Evolutionary conservation across 208 protist genomes (phyloP).

Genomic region (Wallacemonas sp.): DNA sequence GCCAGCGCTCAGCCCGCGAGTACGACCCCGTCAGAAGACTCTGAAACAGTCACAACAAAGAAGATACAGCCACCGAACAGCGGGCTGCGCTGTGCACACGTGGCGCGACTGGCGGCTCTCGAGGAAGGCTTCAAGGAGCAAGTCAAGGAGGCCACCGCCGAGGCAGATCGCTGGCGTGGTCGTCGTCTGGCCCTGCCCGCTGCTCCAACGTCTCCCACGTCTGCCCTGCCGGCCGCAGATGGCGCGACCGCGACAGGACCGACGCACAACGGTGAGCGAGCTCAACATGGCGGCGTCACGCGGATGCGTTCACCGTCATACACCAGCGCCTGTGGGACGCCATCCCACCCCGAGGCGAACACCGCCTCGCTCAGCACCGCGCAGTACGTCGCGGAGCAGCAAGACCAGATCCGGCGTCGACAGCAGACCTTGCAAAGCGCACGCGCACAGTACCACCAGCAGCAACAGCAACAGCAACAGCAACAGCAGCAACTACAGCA

Average conservation of each 20-base stretch:
- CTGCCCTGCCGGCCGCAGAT: background rate
- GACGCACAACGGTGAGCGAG: too few species aligned
- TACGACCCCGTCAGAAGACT: background rate
- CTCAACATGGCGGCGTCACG: too few species aligned
- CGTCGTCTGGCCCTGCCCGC: background rate
- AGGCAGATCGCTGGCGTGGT: conserved; percentile 22
- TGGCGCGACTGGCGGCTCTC: conserved; percentile 28
- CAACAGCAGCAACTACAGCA: conserved; percentile 14
- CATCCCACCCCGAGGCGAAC: too few species aligned
- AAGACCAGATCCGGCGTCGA: conserved; percentile 25
- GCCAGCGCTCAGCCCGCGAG: background rate
- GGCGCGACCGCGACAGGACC: too few species aligned
- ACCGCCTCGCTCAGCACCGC: conserved; percentile 29
- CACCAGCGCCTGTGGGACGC: too few species aligned
- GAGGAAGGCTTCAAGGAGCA: conserved; percentile 41
- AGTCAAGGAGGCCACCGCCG: conserved; percentile 19
- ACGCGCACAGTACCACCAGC: conserved; percentile 29
- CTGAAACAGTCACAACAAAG: background rate
- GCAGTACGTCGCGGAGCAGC: conserved; percentile 28
- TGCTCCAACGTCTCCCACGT: background rate
- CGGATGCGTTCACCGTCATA: too few species aligned
- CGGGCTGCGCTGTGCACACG: conserved; percentile 19
- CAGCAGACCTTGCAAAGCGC: conserved; percentile 34
- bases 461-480: conserved; percentile 16
- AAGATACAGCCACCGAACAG: conserved; percentile 2